A percentile compares a stretch with the other conserved stretches of the same genome.
These are phyloP conservation scores for Hypoxylon sp. DNA, from an alignment of 2,329 filamentous ascomycete species.

Conservation along the genomic window DNA sequence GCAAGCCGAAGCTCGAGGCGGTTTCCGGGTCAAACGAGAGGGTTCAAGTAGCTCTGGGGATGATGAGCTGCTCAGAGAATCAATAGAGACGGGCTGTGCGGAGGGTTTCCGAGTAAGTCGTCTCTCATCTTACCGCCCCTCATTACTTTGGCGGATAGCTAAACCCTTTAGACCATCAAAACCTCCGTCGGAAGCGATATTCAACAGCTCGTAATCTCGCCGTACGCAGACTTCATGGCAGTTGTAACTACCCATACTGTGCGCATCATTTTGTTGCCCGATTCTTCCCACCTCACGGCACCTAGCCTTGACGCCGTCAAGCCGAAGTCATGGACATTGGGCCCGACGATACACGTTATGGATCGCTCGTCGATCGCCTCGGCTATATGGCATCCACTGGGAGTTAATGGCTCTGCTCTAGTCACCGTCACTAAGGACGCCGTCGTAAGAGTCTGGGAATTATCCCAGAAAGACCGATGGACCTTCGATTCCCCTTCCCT, in stretches of 20 bases:
- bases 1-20: conserved; percentile 51
- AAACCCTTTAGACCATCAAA: conserved; percentile 72
- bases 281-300: conserved; percentile 79
- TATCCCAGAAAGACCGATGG: conserved; percentile 85
- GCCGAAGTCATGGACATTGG: conserved; percentile 89
- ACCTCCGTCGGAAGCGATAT: conserved; percentile 85
- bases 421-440: conserved; percentile 92
- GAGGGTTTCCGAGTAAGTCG: conserved; percentile 64
- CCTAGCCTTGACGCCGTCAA: conserved; percentile 77
- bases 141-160: conserved; percentile 10
- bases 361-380: conserved; percentile 85
- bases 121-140: conserved; percentile 1
- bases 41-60: conserved; percentile 55
- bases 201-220: conserved; percentile 86
- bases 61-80: conserved; percentile 50
- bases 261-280: conserved; percentile 87
- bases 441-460: conserved; percentile 89
- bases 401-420: conserved; percentile 82
- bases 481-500: conserved; percentile 87
- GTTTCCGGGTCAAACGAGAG: conserved; percentile 62
- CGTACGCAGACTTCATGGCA: conserved; percentile 83
- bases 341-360: conserved; percentile 90
- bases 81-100: conserved; percentile 47
- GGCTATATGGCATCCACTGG: conserved; percentile 92
- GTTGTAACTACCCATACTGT: conserved; percentile 89